Conservation (phyloP, 2,329 filamentous ascomycete species). For the Metarhizium robertsii region DNA sequence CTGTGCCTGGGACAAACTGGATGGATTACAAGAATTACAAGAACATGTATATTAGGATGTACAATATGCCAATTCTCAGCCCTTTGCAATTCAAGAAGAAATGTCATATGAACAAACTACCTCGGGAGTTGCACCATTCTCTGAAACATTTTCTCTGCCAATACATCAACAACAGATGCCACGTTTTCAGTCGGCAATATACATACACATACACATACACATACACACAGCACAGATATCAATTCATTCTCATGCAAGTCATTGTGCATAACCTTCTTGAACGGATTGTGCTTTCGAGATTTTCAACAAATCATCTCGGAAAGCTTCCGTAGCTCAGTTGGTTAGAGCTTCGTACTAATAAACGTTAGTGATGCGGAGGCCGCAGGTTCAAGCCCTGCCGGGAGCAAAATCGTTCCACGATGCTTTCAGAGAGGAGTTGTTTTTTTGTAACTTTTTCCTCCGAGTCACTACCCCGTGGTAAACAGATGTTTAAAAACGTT, state of each 20-base stretch:
- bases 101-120: too few species aligned
- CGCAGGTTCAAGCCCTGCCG: conserved; percentile 5
- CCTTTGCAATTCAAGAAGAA: not conserved
- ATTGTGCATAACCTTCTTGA: not conserved
- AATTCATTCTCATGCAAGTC: not conserved
- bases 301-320: not conserved
- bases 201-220: too few species aligned
- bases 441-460: too few species aligned
- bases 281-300: not conserved
- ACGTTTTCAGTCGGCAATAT: too few species aligned
- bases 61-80: not conserved
- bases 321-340: conserved; percentile 4
- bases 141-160: too few species aligned
- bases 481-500: too few species aligned
- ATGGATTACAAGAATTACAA: not conserved
- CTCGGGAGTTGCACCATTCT: too few species aligned
- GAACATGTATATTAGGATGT: not conserved
- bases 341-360: conserved; percentile 5
- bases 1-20: too few species aligned
- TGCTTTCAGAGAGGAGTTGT: not conserved
- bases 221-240: too few species aligned
- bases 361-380: conserved; percentile 4
- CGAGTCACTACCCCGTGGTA: too few species aligned
- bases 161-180: too few species aligned
- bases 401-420: conserved; percentile 3